Evolutionary conservation across 1,139 yeast genomes (phyloP).

Genomic region (Candida glucosophila): DNA sequence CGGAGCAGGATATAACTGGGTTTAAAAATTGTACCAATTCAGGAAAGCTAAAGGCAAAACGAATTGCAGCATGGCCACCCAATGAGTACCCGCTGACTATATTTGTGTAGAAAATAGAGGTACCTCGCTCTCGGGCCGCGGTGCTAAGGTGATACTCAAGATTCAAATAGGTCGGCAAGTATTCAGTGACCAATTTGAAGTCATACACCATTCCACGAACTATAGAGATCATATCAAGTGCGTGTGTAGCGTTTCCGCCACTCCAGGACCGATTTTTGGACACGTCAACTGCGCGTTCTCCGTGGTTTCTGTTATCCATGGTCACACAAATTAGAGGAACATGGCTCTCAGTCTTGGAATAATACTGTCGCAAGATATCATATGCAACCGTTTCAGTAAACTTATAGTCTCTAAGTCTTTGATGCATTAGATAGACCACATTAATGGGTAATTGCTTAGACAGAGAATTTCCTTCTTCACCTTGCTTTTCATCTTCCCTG

Average conservation of each 20-base stretch:
- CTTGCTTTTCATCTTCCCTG: conserved; percentile 4
- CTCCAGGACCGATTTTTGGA: conserved; percentile 36
- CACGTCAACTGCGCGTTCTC: conserved; percentile 32
- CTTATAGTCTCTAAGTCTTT: conserved; percentile 21
- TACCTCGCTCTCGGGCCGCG: conserved; percentile 12
- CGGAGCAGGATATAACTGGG: conserved; percentile 42
- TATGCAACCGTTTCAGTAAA: conserved; percentile 26
- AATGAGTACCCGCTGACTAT: conserved; percentile 47
- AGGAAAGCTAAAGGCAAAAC: conserved; percentile 36
- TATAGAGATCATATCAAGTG: conserved; percentile 41
- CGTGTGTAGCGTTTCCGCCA: conserved; percentile 42
- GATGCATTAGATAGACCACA: conserved; percentile 33
- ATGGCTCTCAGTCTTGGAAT: conserved; percentile 9
- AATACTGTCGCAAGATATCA: conserved; percentile 18
- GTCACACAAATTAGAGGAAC: conserved; percentile 39
- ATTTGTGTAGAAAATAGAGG: conserved; percentile 19
- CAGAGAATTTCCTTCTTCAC: conserved; percentile 1
- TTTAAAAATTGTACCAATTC: conserved; percentile 28
- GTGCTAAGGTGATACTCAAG: conserved; percentile 21
- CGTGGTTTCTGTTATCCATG: conserved; percentile 58
- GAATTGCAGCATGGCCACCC: conserved; percentile 52
- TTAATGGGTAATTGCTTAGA: conserved; percentile 16
- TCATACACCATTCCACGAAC: conserved; percentile 48
- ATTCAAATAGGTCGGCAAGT: conserved; percentile 36
- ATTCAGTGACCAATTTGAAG: conserved; percentile 37